Evolutionary conservation across 2,329 filamentous ascomycete genomes (phyloP), one percentile per base, ranked within the genome.

Genomic region (Sodiomyces alkalinus): DNA sequence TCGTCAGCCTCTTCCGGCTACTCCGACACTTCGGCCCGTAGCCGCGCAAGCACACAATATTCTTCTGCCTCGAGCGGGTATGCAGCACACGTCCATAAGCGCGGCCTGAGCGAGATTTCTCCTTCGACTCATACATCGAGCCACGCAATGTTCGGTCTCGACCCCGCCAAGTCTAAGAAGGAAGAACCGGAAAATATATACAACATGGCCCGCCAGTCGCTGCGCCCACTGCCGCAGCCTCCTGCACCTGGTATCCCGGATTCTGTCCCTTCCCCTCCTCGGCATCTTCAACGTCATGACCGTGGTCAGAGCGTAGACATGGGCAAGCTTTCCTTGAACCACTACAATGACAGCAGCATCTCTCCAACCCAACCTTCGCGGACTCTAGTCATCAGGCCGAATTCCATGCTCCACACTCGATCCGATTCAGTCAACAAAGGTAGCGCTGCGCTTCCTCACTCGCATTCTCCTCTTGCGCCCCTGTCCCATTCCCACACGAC

Each of bases 81-180:
- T 48, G 51, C 53, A 33, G 47, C 48, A 34, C 43, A 53, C 34
- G 62, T 64, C 27, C 81, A 87, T 46, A 79, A 74, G 50, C 72
- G 82, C 48, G 80, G 80, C 35, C 66, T 74, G 50, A 87, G 80
- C 53, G 80, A 90, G 59, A 68, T 68, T 32, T 64, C 64, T 34
- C 60, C 62, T 23, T 64, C 73, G 45, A 12, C 39, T 41, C 20
- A 45, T 35, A 34, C 34, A 8, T 39, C 45, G 23, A n/a, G n/a
- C 15, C 15, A 17, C 18, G 23, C 23, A 10, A 17, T 10, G 17
- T 49, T 58, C 46, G 48, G 60, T 29, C 29, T 29, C 28, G 34
- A 34, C 25, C 30, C 21, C 22, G 30, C 13, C 26, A 34, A 20
- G 37, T 41, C 53, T 29, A 52, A 57, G 40, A 53, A 51, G 33